A percentile compares a stretch with the other conserved stretches of the same genome.
Conservation (phyloP, 2,329 filamentous ascomycete genomes). For the Coniochaeta pulveracea region DNA sequence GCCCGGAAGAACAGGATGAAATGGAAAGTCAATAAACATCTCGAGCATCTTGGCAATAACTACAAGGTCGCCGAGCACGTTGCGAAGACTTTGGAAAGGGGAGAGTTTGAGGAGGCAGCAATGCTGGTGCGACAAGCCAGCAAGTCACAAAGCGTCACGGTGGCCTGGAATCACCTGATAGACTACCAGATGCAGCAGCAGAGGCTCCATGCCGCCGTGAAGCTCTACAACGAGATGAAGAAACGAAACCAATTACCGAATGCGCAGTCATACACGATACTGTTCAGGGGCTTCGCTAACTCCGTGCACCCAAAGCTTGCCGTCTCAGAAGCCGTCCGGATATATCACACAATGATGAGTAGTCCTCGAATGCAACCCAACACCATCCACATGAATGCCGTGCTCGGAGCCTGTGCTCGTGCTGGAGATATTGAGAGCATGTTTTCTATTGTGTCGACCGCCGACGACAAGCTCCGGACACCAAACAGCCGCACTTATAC, state of each 20-base stretch:
- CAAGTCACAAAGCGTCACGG: slow-evolving; percentile 49
- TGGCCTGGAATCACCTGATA: slow-evolving; percentile 84
- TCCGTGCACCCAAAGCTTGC: slow-evolving; percentile 47
- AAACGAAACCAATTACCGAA: slow-evolving; percentile 77
- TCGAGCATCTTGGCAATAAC: slow-evolving; percentile 57
- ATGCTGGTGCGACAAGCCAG: slow-evolving; percentile 60
- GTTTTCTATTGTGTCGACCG: slow-evolving; percentile 63
- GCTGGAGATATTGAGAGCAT: slow-evolving; percentile 68
- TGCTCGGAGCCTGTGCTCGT: slow-evolving; percentile 69
- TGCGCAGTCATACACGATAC: slow-evolving; percentile 69
- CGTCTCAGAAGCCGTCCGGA: slow-evolving; percentile 55
- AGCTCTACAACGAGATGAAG: slow-evolving; percentile 98
- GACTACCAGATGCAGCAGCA: slow-evolving; percentile 54
- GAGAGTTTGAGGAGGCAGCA: slow-evolving; percentile 55
- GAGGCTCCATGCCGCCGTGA: slow-evolving; percentile 54
- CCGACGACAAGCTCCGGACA: slow-evolving; percentile 51
- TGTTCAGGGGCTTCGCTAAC: slow-evolving; percentile 63
- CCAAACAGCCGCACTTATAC: slow-evolving; percentile 69
- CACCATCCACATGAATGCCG: slow-evolving; percentile 77
- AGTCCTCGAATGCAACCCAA: slow-evolving; percentile 56
- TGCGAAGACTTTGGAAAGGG: slow-evolving; percentile 42
- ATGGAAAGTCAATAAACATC: slow-evolving; percentile 37
- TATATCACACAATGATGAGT: slow-evolving; percentile 66
- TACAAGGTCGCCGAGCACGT: slow-evolving; percentile 62
- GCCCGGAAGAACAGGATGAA: slow-evolving; percentile 9